Evolutionary conservation across 805 yeast species (phyloP).

Genomic region (Nakazawaea molendinolei): DNA sequence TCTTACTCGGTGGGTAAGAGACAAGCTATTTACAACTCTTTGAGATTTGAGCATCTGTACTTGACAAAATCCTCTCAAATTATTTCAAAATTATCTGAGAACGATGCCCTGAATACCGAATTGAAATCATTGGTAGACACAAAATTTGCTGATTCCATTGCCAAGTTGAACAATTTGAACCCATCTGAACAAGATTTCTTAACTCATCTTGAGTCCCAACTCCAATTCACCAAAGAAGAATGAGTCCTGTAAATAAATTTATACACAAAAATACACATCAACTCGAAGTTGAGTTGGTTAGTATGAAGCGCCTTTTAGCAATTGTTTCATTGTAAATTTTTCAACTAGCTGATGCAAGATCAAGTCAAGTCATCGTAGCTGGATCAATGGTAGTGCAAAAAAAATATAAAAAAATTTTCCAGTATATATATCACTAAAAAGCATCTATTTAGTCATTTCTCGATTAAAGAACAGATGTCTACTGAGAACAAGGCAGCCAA

Average conservation of each 20-base stretch:
- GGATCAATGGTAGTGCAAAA: no score
- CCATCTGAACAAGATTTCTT: slow-evolving; percentile 8
- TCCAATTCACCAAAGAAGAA: slow-evolving; percentile 1
- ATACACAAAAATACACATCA: background rate
- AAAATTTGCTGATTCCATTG: background rate
- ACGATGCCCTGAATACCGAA: background rate
- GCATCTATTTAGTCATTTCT: no score
- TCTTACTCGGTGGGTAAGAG: slow-evolving; percentile 5
- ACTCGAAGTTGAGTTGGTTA: no score
- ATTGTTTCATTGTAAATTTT: no score
- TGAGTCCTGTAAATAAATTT: background rate
- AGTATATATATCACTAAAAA: no score
- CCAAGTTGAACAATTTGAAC: slow-evolving; percentile 3
- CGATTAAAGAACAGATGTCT: no score
- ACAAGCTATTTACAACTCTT: background rate
- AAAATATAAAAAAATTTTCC: no score
- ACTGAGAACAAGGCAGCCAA: background rate
- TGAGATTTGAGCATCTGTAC: slow-evolving; percentile 8
- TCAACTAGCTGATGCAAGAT: no score
- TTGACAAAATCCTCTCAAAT: slow-evolving; percentile 1
- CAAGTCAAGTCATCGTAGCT: no score
- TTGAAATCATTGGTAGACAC: background rate
- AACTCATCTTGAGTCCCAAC: slow-evolving; percentile 2
- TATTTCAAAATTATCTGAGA: background rate
- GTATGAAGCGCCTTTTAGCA: no score